phyloP scores from a whole-genome alignment of 2,329 filamentous ascomycete species.

The Trichoderma afroharzianum region DNA sequence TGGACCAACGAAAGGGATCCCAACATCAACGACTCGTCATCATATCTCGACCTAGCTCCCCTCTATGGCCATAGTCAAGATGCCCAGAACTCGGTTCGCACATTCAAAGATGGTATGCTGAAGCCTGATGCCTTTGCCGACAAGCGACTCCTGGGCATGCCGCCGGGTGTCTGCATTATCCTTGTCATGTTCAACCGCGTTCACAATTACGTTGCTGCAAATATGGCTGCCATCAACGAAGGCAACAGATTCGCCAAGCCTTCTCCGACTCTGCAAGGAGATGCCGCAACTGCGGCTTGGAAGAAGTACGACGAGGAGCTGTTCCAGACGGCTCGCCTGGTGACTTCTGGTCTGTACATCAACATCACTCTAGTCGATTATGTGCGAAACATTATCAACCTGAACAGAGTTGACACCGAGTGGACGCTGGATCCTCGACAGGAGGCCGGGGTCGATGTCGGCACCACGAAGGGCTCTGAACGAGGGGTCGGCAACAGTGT shows the following conservation, averaged over 20 bases:
- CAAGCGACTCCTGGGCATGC: conserved; percentile 65
- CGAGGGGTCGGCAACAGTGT: conserved; percentile 77
- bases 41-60: conserved; percentile 68
- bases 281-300: conserved; percentile 52
- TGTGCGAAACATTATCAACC: conserved; percentile 70
- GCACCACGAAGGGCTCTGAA: conserved; percentile 56
- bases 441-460: conserved; percentile 56
- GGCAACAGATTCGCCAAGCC: conserved; percentile 72
- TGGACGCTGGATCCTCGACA: conserved; percentile 79
- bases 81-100: conserved; percentile 64
- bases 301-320: conserved; percentile 72
- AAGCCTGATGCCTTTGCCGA: conserved; percentile 73
- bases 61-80: conserved; percentile 67
- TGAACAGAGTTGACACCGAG: conserved; percentile 57
- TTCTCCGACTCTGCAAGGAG: conserved; percentile 42
- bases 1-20: conserved; percentile 62
- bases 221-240: conserved; percentile 84
- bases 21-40: conserved; percentile 62
- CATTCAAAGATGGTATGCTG: conserved; percentile 66
- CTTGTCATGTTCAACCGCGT: conserved; percentile 79
- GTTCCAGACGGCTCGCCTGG: conserved; percentile 74
- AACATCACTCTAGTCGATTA: conserved; percentile 78
- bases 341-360: conserved; percentile 72
- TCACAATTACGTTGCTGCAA: conserved; percentile 80
- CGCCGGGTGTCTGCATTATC: conserved; percentile 67